Base-by-base conservation (phyloP, 495 filamentous ascomycete genomes). In the Neurospora sp. region DNA sequence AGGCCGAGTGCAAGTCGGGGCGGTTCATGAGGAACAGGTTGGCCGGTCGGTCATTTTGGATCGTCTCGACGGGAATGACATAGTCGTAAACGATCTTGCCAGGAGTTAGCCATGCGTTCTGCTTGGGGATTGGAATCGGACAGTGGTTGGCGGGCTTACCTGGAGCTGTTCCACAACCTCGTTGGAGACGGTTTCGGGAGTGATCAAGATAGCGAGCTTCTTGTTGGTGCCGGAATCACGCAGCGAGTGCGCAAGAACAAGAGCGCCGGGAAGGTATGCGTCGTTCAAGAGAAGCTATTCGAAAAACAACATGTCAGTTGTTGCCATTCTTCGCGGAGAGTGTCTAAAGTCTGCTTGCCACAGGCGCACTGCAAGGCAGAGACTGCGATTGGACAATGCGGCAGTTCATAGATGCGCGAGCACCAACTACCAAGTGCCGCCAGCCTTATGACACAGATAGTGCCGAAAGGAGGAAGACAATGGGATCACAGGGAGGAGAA, bases 21-120 rank as follows among this genome's bases (percentile, higher is more conserved):
- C 96, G 93, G 77, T 93, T 89, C 94, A 99, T 97, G 41, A 97
- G 88, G 82, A 90, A 90, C 69, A 99, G 88, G 77, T 97, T 98
- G 59, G 90, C 90, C 1, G 93, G 92, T 20, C 88, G 87, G 62
- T 86, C 86, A 79, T 93, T 98, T 71, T 86, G 86, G 73, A 97
- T 89, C 44, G 89, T 89, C 44, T 90, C 84, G 71, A 98, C 93
- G 59, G 94, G 91, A 75, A 98, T 94, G 71, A 98, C 84, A 78
- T 94, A 91, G 84, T 99, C 91, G 81, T 92, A 99, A 18, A 97
- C 84, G 71, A 88, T 89, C 94, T 75, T 70, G 42, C 27, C 18
- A 46, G 27, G 48, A 38, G 71, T 69, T 31, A 38, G 23, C 39
- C 38, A 73, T n/a, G 66, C 31, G 44, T 40, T 70, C 12, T 70